These are phyloP conservation scores for Neohortaea acidophila DNA, from an alignment of 495 filamentous ascomycete genomes.

Conservation along the genomic window DNA sequence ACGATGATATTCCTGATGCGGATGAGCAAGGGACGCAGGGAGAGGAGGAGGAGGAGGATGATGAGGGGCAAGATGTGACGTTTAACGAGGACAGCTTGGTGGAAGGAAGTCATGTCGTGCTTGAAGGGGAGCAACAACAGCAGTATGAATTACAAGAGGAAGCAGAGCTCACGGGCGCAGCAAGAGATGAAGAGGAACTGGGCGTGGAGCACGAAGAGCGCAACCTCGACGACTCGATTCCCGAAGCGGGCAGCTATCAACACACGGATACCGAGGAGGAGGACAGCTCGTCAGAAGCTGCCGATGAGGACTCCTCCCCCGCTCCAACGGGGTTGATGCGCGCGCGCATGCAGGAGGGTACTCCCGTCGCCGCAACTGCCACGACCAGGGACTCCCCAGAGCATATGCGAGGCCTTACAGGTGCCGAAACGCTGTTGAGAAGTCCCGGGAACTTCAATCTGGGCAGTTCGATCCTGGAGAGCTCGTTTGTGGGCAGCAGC, in stretches of 20 bases:
- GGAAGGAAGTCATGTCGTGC: slow-evolving; percentile 15
- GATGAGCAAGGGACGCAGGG: slow-evolving; percentile 29
- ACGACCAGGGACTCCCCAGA: background rate
- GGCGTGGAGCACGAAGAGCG: slow-evolving; percentile 34
- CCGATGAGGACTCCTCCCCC: slow-evolving; percentile 22
- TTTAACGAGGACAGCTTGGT: slow-evolving; percentile 26
- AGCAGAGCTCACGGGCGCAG: slow-evolving; percentile 31
- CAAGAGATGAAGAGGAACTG: slow-evolving; percentile 32
- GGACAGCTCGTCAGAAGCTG: slow-evolving; percentile 26
- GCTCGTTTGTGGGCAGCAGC: slow-evolving; percentile 19
- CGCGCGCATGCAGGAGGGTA: background rate
- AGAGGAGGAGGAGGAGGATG: slow-evolving; percentile 31
- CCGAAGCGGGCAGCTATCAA: slow-evolving; percentile 53
- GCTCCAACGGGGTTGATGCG: background rate
- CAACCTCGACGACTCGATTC: slow-evolving; percentile 52
- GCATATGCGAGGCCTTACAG: background rate
- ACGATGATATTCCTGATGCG: slow-evolving; percentile 53
- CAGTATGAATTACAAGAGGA: slow-evolving; percentile 14
- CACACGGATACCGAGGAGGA: slow-evolving; percentile 79
- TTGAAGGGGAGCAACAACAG: slow-evolving; percentile 16
- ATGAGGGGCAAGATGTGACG: slow-evolving; percentile 17
- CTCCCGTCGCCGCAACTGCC: background rate
- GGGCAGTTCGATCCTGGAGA: slow-evolving; percentile 17
- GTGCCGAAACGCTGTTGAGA: slow-evolving; percentile 7
- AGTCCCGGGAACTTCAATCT: slow-evolving; percentile 15